Conservation (phyloP, 2,329 filamentous ascomycete species). For the Sporothrix euskadiensis region DNA sequence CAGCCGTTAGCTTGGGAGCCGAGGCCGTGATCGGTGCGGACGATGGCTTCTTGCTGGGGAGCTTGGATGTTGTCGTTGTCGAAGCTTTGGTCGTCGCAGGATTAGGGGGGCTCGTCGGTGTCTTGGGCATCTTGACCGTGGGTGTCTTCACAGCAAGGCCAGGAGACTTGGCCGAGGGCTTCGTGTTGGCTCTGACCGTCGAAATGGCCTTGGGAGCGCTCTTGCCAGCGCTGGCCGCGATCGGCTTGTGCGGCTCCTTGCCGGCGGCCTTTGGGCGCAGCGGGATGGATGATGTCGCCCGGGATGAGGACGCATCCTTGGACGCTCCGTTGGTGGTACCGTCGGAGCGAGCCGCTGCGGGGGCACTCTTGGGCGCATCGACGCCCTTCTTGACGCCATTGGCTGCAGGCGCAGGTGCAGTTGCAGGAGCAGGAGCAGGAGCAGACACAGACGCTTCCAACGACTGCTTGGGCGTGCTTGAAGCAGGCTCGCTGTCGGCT, state of each 20-base stretch:
- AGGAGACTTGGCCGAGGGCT: conserved; percentile 42
- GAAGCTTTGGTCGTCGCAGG: conserved; percentile 30
- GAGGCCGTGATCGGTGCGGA: conserved; percentile 38
- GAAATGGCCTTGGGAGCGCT: conserved; percentile 39
- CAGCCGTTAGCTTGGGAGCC: conserved; percentile 34
- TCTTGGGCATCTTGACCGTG: conserved; percentile 43
- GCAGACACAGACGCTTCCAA: neutral
- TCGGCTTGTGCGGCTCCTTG: conserved; percentile 7
- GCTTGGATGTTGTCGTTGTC: conserved; percentile 31
- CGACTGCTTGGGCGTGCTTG: conserved; percentile 15
- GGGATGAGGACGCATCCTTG: neutral
- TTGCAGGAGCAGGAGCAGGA: neutral
- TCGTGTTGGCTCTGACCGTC: conserved; percentile 40
- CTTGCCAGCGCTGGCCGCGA: conserved; percentile 19
- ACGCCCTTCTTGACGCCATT: neutral
- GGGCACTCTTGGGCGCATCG: neutral
- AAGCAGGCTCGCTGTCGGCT: neutral
- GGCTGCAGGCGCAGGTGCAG: neutral
- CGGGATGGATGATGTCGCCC: neutral
- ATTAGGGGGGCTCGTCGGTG: conserved; percentile 42
- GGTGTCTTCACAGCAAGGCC: conserved; percentile 32
- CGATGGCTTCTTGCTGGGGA: conserved; percentile 38
- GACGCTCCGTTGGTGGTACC: neutral
- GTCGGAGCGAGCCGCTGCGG: neutral
- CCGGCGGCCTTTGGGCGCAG: neutral